Percentiles rank a stretch among this genome's conserved stretches.
These are phyloP conservation scores for Rhodosporidiobolus odoratus DNA, from an alignment of 768 basidiomycete species.

Conservation along the genomic window DNA sequence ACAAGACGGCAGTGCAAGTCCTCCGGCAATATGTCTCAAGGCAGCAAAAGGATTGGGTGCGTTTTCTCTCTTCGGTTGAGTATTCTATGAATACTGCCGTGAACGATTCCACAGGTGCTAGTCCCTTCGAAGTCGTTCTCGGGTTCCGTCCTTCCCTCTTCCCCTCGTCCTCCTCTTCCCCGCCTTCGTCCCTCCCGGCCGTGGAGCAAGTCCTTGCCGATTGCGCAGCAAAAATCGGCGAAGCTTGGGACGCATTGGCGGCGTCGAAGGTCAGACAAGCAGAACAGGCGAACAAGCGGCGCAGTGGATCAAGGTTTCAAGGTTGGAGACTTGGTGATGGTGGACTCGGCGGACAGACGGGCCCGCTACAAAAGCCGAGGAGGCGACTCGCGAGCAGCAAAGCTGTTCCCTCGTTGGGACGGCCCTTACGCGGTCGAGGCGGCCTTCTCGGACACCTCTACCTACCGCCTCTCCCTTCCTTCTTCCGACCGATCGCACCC, in stretches of 20 bases:
- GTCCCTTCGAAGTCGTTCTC: slow-evolving; percentile 12
- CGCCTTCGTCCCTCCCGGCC: neutral
- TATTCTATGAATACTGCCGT: too few species aligned
- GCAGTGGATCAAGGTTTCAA: slow-evolving; percentile 41
- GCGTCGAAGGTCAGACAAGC: slow-evolving; percentile 41
- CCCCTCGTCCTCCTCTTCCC: neutral
- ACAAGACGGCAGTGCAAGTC: slow-evolving; percentile 5
- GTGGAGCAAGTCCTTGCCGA: neutral
- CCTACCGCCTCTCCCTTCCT: neutral
- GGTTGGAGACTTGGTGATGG: slow-evolving; percentile 47
- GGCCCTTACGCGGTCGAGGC: slow-evolving; percentile 1
- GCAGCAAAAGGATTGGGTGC: too few species aligned
- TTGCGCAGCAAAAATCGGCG: neutral
- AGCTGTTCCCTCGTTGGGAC: slow-evolving; percentile 46
- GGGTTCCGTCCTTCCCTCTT: neutral
- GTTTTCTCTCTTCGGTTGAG: too few species aligned
- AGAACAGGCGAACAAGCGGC: slow-evolving; percentile 42
- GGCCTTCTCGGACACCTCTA: slow-evolving; percentile 8
- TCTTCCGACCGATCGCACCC: neutral
- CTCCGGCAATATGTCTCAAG: neutral
- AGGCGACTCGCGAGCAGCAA: slow-evolving; percentile 41
- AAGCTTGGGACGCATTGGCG: slow-evolving; percentile 6
- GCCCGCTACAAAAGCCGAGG: slow-evolving; percentile 41
- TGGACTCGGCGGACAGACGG: slow-evolving; percentile 45
- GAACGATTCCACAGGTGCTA: neutral